These are phyloP conservation scores for Blastocystis sp. DNA, from an alignment of 352 stramenopile genomes.

Conservation along the genomic window DNA sequence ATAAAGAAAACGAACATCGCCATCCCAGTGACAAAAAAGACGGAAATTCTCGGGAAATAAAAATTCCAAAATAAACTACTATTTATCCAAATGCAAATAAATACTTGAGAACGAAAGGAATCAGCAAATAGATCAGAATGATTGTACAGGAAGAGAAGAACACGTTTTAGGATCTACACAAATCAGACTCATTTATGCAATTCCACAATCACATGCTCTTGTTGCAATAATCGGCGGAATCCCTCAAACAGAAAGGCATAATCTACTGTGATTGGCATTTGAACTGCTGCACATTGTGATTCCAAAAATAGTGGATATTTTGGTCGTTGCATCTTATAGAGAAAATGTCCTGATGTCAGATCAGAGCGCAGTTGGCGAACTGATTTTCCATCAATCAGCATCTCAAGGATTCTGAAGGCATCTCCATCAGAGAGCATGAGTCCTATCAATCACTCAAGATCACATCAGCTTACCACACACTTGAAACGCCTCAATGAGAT, in stretches of 20 bases:
- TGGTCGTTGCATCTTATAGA: not conserved
- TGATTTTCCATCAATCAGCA: not conserved
- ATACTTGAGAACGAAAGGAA: not conserved
- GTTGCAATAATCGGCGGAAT: slow-evolving; percentile 5
- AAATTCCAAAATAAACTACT: slow-evolving; percentile 27
- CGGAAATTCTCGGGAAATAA: slow-evolving; percentile 38
- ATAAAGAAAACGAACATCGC: slow-evolving; percentile 26
- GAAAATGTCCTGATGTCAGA: not conserved
- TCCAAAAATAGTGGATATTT: not conserved
- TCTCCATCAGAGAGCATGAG: not conserved
- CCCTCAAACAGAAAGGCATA: slow-evolving; percentile 18
- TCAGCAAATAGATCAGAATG: not conserved
- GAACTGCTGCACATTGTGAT: not conserved
- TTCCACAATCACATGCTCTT: slow-evolving; percentile 42
- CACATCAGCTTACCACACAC: too few species aligned
- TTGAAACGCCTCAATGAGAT: too few species aligned
- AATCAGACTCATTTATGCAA: not conserved
- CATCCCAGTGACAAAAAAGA: slow-evolving; percentile 63
- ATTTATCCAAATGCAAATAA: not conserved
- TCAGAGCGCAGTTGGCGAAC: too few species aligned
- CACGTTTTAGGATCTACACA: slow-evolving; percentile 31
- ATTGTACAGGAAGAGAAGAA: slow-evolving; percentile 46
- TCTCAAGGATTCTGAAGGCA: not conserved
- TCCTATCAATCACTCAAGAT: too few species aligned
- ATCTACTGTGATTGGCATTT: not conserved